phyloP scores from a whole-genome alignment of 345 rosid species.

The Erucastrum elatum region DNA sequence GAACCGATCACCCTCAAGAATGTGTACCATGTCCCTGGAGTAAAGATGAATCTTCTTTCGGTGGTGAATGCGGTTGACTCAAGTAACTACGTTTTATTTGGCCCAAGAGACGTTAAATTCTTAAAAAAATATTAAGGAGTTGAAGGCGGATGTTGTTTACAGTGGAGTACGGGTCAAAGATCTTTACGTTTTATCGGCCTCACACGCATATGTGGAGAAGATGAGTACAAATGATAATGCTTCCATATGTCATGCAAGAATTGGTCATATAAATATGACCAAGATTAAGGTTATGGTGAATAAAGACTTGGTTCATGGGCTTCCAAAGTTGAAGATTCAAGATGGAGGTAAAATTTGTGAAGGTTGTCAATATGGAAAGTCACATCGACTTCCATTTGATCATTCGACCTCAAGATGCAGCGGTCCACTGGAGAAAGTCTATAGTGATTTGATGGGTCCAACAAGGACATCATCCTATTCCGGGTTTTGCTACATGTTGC shows the following conservation, averaged over 20 bases:
- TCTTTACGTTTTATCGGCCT: conserved; percentile 23
- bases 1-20: background rate
- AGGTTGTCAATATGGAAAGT: no score
- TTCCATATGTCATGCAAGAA: background rate
- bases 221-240: background rate
- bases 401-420: no score
- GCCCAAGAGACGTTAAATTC: conserved; percentile 10
- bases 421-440: no score
- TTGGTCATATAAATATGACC: background rate
- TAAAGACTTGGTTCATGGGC: no score
- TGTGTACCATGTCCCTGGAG: background rate
- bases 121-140: conserved; percentile 15
- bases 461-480: no score
- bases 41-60: background rate
- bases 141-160: conserved; percentile 27
- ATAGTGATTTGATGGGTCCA: no score
- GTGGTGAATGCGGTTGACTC: background rate
- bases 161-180: background rate
- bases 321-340: no score
- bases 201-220: background rate
- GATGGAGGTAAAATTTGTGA: no score
- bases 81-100: background rate
- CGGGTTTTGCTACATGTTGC: no score
- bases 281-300: background rate
- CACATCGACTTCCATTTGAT: no score